These are phyloP conservation scores for Platanus orientalis DNA, from an alignment of 164 flowering plant genomes.

Conservation along the genomic window DNA sequence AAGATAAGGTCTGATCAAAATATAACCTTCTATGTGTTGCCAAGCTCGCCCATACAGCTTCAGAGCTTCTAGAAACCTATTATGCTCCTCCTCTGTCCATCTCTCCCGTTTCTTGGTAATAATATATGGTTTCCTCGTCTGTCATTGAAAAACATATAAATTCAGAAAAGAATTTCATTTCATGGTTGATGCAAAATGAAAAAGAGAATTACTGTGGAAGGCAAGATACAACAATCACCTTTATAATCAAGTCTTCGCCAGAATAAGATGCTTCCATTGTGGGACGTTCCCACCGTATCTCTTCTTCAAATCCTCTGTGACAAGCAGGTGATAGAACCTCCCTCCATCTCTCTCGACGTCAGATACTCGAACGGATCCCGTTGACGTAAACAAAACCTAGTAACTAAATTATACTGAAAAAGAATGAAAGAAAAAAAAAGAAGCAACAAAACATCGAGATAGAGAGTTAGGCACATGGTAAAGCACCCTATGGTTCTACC, in stretches of 20 bases:
- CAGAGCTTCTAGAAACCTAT: slow-evolving; percentile 84
- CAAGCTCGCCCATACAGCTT: no score
- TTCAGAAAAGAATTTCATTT: neutral
- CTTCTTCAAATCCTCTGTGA: slow-evolving; percentile 37
- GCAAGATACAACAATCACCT: slow-evolving; percentile 33
- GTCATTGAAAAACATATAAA: slow-evolving; percentile 12
- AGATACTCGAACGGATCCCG: slow-evolving; percentile 5
- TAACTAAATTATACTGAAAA: slow-evolving; percentile 15
- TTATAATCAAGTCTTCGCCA: slow-evolving; percentile 52
- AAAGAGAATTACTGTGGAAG: neutral
- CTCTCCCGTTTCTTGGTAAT: slow-evolving; percentile 91
- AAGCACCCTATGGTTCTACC: no score
- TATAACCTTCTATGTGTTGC: no score
- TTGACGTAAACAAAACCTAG: slow-evolving; percentile 15
- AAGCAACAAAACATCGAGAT: slow-evolving; percentile 22
- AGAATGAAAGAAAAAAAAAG: slow-evolving; percentile 14
- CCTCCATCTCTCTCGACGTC: slow-evolving; percentile 23
- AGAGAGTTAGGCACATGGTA: no score
- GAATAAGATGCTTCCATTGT: slow-evolving; percentile 48
- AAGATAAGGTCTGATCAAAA: slow-evolving; percentile 1
- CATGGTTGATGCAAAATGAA: neutral
- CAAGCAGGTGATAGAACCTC: slow-evolving; percentile 17
- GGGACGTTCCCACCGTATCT: slow-evolving; percentile 20
- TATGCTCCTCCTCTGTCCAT: no score
- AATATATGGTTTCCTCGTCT: slow-evolving; percentile 93